A percentile compares a stretch with the other conserved stretches of the same genome.
Conservation (phyloP, 495 filamentous ascomycete species). For the Aspergillus baeticus region DNA sequence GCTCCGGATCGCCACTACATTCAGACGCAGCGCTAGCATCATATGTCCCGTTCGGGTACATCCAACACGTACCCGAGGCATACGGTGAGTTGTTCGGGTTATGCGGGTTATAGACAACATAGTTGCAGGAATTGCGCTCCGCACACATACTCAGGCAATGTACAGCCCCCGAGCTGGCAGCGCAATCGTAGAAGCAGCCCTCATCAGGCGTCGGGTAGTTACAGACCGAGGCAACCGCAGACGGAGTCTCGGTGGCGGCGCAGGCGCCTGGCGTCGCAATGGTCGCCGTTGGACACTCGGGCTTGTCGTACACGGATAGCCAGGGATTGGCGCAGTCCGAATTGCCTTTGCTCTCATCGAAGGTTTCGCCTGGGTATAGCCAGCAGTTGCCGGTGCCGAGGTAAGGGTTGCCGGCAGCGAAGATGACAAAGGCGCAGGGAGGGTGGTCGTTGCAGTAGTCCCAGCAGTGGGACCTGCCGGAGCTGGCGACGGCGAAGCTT, state of each 20-base stretch:
- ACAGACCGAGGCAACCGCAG: slow-evolving; percentile 29
- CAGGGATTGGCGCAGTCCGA: slow-evolving; percentile 6
- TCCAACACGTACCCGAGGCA: slow-evolving; percentile 22
- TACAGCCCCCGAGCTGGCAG: slow-evolving; percentile 23
- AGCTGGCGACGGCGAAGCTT: slow-evolving; percentile 22
- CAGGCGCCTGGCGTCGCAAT: no score
- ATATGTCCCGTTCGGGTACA: slow-evolving; percentile 27
- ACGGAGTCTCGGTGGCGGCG: slow-evolving; percentile 27
- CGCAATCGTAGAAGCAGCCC: slow-evolving; percentile 16
- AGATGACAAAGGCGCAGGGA: slow-evolving; percentile 30
- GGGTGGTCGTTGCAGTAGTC: slow-evolving; percentile 30
- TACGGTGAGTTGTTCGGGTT: slow-evolving; percentile 21
- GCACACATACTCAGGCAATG: slow-evolving; percentile 26
- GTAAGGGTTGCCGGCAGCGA: slow-evolving; percentile 22
- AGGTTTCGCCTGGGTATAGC: slow-evolving; percentile 28
- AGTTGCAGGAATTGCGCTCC: slow-evolving; percentile 26
- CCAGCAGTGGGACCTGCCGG: slow-evolving; percentile 22
- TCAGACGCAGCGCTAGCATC: slow-evolving; percentile 16
- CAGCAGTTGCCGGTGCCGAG: slow-evolving; percentile 24
- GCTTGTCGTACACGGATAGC: no score
- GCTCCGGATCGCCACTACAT: slow-evolving; percentile 19
- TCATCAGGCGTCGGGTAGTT: slow-evolving; percentile 24
- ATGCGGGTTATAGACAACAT: slow-evolving; percentile 24
- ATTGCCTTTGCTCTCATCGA: slow-evolving; percentile 21
- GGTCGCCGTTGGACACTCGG: no score